Evolutionary conservation across 345 rosid species (phyloP).

Genomic region (Eucalyptus cloeziana): DNA sequence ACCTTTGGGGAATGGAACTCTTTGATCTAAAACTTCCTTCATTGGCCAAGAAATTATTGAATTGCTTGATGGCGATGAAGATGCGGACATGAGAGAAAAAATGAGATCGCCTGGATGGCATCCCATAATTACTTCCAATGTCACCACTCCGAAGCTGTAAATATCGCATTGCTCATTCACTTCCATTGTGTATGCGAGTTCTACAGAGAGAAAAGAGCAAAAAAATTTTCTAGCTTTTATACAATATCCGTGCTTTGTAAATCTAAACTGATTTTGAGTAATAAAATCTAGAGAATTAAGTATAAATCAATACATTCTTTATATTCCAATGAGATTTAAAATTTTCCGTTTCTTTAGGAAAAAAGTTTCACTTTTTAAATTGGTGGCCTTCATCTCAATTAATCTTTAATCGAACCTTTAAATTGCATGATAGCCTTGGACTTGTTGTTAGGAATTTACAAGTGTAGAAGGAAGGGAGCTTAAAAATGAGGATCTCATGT

Average conservation of each 20-base stretch:
- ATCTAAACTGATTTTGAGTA: background rate
- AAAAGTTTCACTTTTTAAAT: background rate
- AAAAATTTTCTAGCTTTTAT: background rate
- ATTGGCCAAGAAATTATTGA: background rate
- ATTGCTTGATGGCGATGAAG: background rate
- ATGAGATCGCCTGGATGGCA: background rate
- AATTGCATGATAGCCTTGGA: background rate
- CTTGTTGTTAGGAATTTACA: background rate
- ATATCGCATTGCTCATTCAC: background rate
- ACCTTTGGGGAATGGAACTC: background rate
- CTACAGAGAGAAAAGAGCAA: background rate
- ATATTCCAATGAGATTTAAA: background rate
- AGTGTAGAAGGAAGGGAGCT: no score
- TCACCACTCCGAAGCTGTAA: background rate
- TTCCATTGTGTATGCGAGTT: background rate
- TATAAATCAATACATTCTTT: background rate
- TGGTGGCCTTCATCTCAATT: background rate
- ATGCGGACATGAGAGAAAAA: background rate
- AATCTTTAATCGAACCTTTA: background rate
- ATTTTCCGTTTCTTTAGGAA: background rate
- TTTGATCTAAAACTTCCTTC: background rate
- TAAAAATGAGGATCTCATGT: no score
- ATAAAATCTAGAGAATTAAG: no score
- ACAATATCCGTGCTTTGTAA: background rate
- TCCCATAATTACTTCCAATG: background rate